phyloP scores from a whole-genome alignment of 108 stramenopile genomes.

The Poteriospumella lacustris region DNA sequence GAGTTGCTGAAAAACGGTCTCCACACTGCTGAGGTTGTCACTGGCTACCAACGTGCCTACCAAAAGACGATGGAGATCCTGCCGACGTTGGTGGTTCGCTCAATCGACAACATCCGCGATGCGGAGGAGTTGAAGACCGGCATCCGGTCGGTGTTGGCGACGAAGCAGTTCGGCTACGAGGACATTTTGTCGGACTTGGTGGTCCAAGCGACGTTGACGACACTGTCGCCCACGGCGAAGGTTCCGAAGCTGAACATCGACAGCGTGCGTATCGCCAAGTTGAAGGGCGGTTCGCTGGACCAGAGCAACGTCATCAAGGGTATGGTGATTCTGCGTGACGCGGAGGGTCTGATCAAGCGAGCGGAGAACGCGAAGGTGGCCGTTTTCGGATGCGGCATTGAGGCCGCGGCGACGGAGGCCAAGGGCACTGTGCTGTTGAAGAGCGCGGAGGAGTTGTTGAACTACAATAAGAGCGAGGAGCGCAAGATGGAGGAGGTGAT shows the following conservation, averaged over 20 bases:
- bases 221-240: slow-evolving; percentile 59
- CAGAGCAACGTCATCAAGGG: slow-evolving; percentile 78
- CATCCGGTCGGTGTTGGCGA: slow-evolving; percentile 15
- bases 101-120: slow-evolving; percentile 57
- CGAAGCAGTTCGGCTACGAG: slow-evolving; percentile 73
- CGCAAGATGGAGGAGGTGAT: slow-evolving; percentile 92
- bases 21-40: slow-evolving; percentile 83
- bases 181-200: slow-evolving; percentile 77
- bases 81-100: slow-evolving; percentile 47
- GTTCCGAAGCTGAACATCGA: slow-evolving; percentile 65
- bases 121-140: slow-evolving; percentile 18
- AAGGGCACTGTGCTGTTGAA: slow-evolving; percentile 99
- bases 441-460: slow-evolving; percentile 89
- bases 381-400: slow-evolving; percentile 90
- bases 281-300: slow-evolving; percentile 74
- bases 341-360: slow-evolving; percentile 64
- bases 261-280: slow-evolving; percentile 87
- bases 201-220: slow-evolving; percentile 79
- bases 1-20: slow-evolving; percentile 85
- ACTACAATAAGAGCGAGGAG: slow-evolving; percentile 96
- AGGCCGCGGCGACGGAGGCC: slow-evolving; percentile 89
- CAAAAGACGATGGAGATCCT: slow-evolving; percentile 63
- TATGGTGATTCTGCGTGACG: slow-evolving; percentile 77
- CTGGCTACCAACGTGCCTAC: slow-evolving; percentile 75
- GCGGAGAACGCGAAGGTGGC: slow-evolving; percentile 77